Evolutionary conservation across 1,139 yeast genomes (phyloP), one percentile per base, ranked within the genome.

Genomic region (Petasospora fabianii): DNA sequence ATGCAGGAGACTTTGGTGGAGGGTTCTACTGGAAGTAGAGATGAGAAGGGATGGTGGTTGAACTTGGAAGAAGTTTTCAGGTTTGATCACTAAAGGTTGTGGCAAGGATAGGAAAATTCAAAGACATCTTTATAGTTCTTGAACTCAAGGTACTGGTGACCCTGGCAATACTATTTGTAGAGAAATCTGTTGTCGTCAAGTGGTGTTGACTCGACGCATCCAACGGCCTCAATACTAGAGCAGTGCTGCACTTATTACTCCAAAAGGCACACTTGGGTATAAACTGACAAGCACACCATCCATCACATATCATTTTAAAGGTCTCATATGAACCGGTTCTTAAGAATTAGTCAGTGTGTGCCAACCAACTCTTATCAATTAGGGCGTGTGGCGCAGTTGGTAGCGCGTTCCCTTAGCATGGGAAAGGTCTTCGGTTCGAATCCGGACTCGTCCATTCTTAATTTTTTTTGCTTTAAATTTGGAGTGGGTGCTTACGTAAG

Each of bases 321-420:
- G n/a, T n/a, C n/a, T n/a, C n/a, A n/a, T n/a, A n/a, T 20, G 22
- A 20, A 6, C 22, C 22, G 22, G 22, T 6, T 20, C 22, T 20
- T 20, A n/a, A n/a, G n/a, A n/a, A n/a, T n/a, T n/a, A n/a, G n/a
- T n/a, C n/a, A n/a, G n/a, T n/a, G n/a, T 11, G n/a, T 16, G 16
- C 28, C 15, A 26, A 26, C 28, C 28, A 6, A 17, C 6, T 10
- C 12, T 21, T 28, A 10, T 17, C 18, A 24, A 37, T 14, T 26
- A 16, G 87, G 87, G 87, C 85, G 85, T 80, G 85, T 80, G 86
- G 87, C 87, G 86, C 75, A 80, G 87, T 80, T 78, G 87, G 87
- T 80, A 80, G 86, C 86, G 87, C 86, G 86, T 76, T 77, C 83
- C 79, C 86, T 79, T 80, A 77, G 87, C 87, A 80, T 79, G 86